Evolutionary conservation across 2,329 filamentous ascomycete species (phyloP), one percentile per base, ranked within the genome.

Genomic region (Pseudogymnoascus sp.): DNA sequence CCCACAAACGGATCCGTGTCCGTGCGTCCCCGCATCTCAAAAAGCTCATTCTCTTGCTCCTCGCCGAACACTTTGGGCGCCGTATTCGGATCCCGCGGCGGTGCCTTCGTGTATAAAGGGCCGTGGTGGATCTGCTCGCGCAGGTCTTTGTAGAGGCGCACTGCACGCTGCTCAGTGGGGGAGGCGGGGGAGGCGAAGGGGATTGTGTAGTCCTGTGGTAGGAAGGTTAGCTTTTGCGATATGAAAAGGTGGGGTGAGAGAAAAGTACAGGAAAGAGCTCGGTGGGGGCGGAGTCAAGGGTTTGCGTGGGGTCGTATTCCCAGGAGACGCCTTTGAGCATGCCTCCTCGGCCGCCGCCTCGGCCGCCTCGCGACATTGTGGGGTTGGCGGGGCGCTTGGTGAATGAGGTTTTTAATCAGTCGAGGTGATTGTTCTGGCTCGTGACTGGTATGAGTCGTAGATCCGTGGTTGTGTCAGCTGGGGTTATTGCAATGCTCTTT

Each of bases 1-100:
- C 82, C 82, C 45, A 80, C 78, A 68, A 87, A 87, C 1, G 84
- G 82, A 70, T 87, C 82, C 68, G 85, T 82, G 19, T 78, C 78
- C 8, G 35, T 23, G 19, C 26, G 35, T 3, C 59, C 43, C 7
- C 55, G 55, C 33, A 55, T 64, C 6, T 68, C 69, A 62, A 70
- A 73, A 63, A 70, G 70, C 6, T 65, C 63, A 41, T 66, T 80
- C 70, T 65, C 73, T 70, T 66, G 73, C 64, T 65, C 73, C 73
- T 66, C 76, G 72, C 66, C 78, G 76, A 69, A 81, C 74, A 63
- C 78, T 73, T 62, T 75, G 65, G 52, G 74, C 63, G 64, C 75
- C 63, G 76, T 79, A 1, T 63, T 58, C 61, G 71, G 67, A 35
- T 68, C 66, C 49, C 69, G 69, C 7, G 58, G 29, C 1, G 70